Evolutionary conservation across 148 eudicot genomes (phyloP).

Genomic region (Rhododendron ovatum): DNA sequence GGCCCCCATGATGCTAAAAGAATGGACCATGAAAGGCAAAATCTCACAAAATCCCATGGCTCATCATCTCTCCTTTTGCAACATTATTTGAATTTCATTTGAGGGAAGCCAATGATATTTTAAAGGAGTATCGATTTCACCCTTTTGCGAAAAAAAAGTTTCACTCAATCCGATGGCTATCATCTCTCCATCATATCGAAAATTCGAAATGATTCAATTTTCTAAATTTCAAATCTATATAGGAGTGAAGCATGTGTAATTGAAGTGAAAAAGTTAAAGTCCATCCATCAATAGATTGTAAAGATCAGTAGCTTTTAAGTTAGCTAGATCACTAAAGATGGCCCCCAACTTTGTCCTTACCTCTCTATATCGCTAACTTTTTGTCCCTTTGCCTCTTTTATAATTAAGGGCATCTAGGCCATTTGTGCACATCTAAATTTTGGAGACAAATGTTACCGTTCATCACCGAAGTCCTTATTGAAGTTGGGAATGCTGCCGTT

Average conservation of each 20-base stretch:
- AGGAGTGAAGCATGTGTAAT: constrained; percentile 4
- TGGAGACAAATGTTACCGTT: no score
- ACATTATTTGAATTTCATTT: constrained; percentile 8
- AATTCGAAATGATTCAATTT: neutral
- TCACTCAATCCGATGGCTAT: neutral
- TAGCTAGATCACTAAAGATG: constrained; percentile 1
- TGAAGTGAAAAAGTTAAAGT: constrained; percentile 19
- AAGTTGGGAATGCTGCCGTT: no score
- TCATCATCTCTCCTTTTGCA: neutral
- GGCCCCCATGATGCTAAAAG: constrained; percentile 10
- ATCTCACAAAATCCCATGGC: constrained; percentile 17
- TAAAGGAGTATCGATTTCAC: neutral
- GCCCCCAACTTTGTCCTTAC: neutral
- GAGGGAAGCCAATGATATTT: neutral
- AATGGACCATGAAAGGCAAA: neutral
- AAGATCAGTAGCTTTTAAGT: constrained; percentile 7
- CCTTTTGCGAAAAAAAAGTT: neutral
- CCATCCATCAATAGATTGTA: constrained; percentile 4
- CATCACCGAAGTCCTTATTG: no score
- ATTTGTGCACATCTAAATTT: no score
- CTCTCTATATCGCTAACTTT: neutral
- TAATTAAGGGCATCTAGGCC: no score
- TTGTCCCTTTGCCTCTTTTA: no score
- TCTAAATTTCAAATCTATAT: constrained; percentile 15
- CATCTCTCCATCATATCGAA: neutral